Evolutionary conservation across 2,329 filamentous ascomycete species (phyloP).

Genomic region (Colletotrichum abscissum): DNA sequence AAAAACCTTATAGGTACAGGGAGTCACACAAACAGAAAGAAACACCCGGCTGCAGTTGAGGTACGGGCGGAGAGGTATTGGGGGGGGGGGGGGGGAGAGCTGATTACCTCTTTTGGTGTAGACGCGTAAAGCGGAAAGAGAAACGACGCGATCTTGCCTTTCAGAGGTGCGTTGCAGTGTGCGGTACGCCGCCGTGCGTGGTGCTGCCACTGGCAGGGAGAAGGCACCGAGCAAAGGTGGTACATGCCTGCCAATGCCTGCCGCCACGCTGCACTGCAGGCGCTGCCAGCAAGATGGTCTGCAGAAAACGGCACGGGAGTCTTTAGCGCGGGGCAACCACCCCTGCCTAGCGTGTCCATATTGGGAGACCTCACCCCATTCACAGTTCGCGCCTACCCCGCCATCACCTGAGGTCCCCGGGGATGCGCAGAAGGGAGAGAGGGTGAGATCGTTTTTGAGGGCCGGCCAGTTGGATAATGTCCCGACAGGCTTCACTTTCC

Average conservation of each 20-base stretch:
- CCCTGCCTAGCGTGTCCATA: constrained; percentile 21
- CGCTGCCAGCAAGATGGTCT: not conserved
- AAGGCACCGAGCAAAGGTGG: constrained; percentile 1
- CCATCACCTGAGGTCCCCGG: constrained; percentile 22
- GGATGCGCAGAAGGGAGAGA: not conserved
- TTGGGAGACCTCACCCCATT: constrained; percentile 32
- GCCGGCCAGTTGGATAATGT: not conserved
- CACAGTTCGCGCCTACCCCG: constrained; percentile 26
- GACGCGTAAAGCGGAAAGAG: constrained; percentile 12
- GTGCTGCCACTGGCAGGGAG: constrained; percentile 12
- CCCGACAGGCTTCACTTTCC: not conserved
- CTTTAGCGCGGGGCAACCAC: constrained; percentile 29
- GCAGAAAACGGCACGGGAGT: constrained; percentile 10
- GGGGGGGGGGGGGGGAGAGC: not conserved
- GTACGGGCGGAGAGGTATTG: not conserved
- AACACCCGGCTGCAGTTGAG: not conserved
- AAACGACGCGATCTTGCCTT: not conserved
- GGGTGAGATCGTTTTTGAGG: not conserved
- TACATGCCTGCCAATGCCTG: constrained; percentile 15
- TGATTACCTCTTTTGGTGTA: not conserved
- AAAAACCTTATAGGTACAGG: not conserved
- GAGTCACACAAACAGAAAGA: not conserved
- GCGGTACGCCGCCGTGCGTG: not conserved
- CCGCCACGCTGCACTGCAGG: constrained; percentile 5
- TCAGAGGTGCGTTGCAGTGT: not conserved